Percentiles rank a stretch among this genome's conserved stretches.
Conservation (phyloP, 163 green algal genomes). For the Coccomyxa subellipsoidea region DNA sequence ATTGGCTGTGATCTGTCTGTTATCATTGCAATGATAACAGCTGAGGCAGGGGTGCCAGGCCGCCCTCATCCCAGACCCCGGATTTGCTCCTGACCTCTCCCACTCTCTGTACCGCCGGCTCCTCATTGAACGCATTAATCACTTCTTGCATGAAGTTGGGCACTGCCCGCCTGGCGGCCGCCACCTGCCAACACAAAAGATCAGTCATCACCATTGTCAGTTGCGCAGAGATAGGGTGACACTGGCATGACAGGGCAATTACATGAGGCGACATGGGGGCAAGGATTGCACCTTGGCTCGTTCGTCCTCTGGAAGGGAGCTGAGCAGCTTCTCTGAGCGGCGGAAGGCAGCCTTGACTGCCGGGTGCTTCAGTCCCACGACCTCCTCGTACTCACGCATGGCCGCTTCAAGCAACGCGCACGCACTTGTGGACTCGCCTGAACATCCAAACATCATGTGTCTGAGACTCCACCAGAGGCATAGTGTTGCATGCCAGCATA, state of each 20-base stretch:
- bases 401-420: constrained; percentile 41
- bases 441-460: not conserved
- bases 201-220: not conserved
- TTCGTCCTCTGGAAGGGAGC: constrained; percentile 25
- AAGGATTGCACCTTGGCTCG: constrained; percentile 21
- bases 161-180: not conserved
- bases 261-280: no score
- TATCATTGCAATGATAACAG: no score
- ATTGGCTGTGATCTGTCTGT: no score
- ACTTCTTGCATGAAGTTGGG: constrained; percentile 7
- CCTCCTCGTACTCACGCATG: constrained; percentile 41
- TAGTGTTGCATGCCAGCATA: not conserved
- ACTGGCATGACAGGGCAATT: no score
- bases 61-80: constrained; percentile 26
- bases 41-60: constrained; percentile 19
- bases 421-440: constrained; percentile 33
- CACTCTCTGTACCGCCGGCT: constrained; percentile 24
- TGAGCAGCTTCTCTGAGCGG: constrained; percentile 28
- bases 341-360: constrained; percentile 26
- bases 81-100: constrained; percentile 18
- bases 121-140: constrained; percentile 29
- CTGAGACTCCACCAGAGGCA: not conserved
- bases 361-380: constrained; percentile 26
- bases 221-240: no score
- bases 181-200: not conserved